Conservation (phyloP, 2,329 filamentous ascomycete species). For the Phyllosticta capitalensis region DNA sequence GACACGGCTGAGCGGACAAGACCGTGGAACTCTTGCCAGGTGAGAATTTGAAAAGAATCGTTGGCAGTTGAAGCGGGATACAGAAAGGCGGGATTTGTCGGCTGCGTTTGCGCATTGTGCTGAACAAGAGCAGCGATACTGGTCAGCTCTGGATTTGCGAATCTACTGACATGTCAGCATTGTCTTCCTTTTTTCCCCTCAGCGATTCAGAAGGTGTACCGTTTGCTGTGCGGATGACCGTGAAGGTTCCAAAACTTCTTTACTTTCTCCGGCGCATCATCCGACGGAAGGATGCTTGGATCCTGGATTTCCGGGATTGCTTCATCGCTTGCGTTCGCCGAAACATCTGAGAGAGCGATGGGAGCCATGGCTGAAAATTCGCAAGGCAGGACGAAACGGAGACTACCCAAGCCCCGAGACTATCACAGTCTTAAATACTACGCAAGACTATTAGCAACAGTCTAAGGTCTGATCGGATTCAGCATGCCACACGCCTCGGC, state of each 20-base stretch:
- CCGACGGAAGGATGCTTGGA: conserved; percentile 18
- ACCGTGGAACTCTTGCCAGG: conserved; percentile 14
- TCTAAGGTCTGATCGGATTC: not conserved
- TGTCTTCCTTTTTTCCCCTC: not conserved
- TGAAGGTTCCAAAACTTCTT: conserved; percentile 24
- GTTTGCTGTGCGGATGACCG: conserved; percentile 19
- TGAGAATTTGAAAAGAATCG: conserved; percentile 15
- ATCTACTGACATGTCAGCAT: conserved; percentile 16
- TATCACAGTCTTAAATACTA: not conserved
- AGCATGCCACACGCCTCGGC: not conserved
- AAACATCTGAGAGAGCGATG: not conserved
- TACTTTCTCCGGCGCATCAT: conserved; percentile 15
- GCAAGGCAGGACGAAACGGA: not conserved
- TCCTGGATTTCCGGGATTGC: conserved; percentile 8
- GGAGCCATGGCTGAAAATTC: not conserved
- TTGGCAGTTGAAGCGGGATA: conserved; percentile 16
- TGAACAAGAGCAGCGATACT: conserved; percentile 21
- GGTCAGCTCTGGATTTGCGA: conserved; percentile 19
- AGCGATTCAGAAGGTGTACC: not conserved
- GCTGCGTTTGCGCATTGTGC: conserved; percentile 18
- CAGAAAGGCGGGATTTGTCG: conserved; percentile 19
- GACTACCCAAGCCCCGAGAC: not conserved
- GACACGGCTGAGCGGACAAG: conserved; percentile 18
- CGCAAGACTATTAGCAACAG: not conserved
- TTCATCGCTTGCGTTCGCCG: not conserved